phyloP scores from a whole-genome alignment of 2,329 filamentous ascomycete genomes.

The Madurella mycetomatis region DNA sequence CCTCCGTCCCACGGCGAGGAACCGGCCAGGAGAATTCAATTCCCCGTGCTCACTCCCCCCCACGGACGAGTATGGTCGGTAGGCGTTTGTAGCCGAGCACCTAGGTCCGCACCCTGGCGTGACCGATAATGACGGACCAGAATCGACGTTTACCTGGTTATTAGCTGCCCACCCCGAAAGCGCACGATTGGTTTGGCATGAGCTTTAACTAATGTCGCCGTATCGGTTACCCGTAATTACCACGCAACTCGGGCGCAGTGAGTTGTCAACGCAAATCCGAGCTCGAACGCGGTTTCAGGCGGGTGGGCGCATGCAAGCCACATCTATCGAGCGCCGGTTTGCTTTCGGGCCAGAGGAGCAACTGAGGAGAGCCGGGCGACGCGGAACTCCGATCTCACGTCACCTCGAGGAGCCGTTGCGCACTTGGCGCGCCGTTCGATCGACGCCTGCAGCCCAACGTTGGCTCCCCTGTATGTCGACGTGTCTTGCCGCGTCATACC shows the following conservation, averaged over 20 bases:
- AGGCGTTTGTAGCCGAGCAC: too few relatives aligned
- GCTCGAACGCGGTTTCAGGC: not conserved
- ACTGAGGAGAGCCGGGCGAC: too few relatives aligned
- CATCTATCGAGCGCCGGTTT: not conserved
- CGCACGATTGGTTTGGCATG: not conserved
- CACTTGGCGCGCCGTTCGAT: not conserved
- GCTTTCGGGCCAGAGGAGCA: too few relatives aligned
- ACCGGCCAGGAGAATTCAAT: too few relatives aligned
- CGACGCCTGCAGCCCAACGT: not conserved
- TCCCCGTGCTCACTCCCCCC: too few relatives aligned
- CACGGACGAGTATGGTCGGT: too few relatives aligned
- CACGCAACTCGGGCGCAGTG: not conserved
- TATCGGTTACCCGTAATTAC: not conserved
- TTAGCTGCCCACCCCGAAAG: not conserved
- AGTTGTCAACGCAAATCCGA: not conserved
- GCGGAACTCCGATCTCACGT: too few relatives aligned
- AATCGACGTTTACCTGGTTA: not conserved
- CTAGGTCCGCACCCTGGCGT: not conserved
- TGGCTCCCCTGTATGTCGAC: too few relatives aligned
- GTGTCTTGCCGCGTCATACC: not conserved
- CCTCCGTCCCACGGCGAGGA: too few relatives aligned
- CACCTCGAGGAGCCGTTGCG: not conserved
- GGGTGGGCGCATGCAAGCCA: not conserved
- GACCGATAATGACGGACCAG: not conserved
- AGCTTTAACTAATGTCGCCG: not conserved